A percentile compares a stretch with the other conserved stretches of the same genome.
Conservation (phyloP, 768 basidiomycete genomes). For the Mycena albidolilacea region DNA sequence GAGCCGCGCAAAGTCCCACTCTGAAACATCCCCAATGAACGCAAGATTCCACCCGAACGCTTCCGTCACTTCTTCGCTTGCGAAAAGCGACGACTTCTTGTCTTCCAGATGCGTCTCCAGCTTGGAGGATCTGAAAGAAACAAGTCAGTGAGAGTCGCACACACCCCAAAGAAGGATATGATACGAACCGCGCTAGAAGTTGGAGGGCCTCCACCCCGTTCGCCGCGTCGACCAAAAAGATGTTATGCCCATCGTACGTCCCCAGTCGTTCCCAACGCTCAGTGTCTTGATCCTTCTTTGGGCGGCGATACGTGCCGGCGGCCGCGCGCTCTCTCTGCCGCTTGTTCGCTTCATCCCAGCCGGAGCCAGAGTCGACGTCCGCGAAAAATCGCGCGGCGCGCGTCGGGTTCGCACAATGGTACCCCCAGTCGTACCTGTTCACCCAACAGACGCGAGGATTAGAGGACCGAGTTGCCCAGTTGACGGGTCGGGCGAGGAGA, state of each 20-base stretch:
- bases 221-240: slow-evolving; percentile 33
- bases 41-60: slow-evolving; percentile 34
- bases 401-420: not conserved
- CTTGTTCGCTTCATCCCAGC: slow-evolving; percentile 33
- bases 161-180: not conserved
- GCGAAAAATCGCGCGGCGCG: slow-evolving; percentile 25
- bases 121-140: slow-evolving; percentile 23
- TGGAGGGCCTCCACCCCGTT: slow-evolving; percentile 24
- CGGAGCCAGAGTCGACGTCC: slow-evolving; percentile 30
- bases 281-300: slow-evolving; percentile 26
- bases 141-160: not conserved
- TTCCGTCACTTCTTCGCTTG: not conserved
- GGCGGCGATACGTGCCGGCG: not conserved
- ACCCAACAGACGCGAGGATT: slow-evolving; percentile 31
- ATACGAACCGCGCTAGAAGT: slow-evolving; percentile 28
- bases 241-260: slow-evolving; percentile 13
- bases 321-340: slow-evolving; percentile 9
- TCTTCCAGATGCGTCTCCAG: slow-evolving; percentile 24
- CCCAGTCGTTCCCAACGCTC: slow-evolving; percentile 31
- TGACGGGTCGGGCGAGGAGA: slow-evolving; percentile 18
- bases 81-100: slow-evolving; percentile 8
- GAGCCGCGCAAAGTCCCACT: slow-evolving; percentile 36
- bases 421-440: slow-evolving; percentile 38
- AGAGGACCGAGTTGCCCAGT: slow-evolving; percentile 11
- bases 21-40: not conserved